Evolutionary conservation across 805 yeast genomes (phyloP), one percentile per base, ranked within the genome.

Genomic region (Sugiyamaella lignohabitans): DNA sequence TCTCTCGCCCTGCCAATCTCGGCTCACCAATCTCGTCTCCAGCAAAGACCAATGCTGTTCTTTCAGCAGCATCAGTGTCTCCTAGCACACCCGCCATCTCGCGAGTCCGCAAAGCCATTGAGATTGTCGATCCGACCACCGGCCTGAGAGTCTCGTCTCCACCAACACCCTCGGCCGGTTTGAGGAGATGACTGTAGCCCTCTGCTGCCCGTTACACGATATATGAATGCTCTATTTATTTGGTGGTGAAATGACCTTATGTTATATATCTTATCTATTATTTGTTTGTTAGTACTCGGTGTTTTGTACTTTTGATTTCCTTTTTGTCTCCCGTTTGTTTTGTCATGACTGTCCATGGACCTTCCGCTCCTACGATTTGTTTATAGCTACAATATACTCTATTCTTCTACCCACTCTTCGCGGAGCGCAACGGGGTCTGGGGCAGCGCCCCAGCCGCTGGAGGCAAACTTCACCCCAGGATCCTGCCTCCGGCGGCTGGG

Each of bases 51-150:
- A 41, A 48, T 17, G 52, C 45, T 35, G 14, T 41, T 19, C 37
- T 48, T 11, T 40, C 42, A n/a, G 36, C 40, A 5, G 17, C 35
- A 6, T 27, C 52, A 3, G 40, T 18, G 5, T 47, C 51, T 2
- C 50, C 53, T 3, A 40, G 48, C 2, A 39, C 24, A 24, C 38
- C 39, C 23, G 32, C 14, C 14, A 40, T 49, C 5, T 29, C 45
- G 10, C 39, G 58, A 35, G 53, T 49, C 22, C 47, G 59, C 30
- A 53, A 52, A 51, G 58, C 74, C 21, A 67, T 76, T 55, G 80
- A 75, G 57, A 76, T 76, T 46, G 71, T 76, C 48, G 75, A 76
- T 54, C 80, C 80, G n/a, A 73, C 73, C 46, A 74, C 79, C 3
- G 77, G 76, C 16, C 48, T 62, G 45, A 55, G 58, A 35, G 59